Evolutionary conservation across 2,329 filamentous ascomycete species (phyloP), one percentile per base, ranked within the genome.

Genomic region (Fusarium oligoseptatum): DNA sequence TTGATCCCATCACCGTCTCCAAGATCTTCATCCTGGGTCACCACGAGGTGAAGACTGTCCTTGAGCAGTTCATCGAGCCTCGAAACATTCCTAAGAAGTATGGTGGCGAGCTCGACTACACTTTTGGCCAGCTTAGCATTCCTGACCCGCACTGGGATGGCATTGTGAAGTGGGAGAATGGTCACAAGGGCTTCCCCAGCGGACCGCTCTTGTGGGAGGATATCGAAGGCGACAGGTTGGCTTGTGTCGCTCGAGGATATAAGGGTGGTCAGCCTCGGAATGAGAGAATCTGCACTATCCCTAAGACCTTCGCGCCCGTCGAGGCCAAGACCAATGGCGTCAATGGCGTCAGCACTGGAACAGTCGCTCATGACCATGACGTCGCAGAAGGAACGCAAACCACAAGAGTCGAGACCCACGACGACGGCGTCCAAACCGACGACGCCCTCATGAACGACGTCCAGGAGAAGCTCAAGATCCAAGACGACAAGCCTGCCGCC

Each of bases 1-100:
- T 98, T 80, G 93, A 95, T 84, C 95, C 95, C 8, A 95, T 95
- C 72, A 98, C 96, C 37, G 94, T 95, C 4, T 97, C 94, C 79
- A 98, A 98, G 86, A 98, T 98, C 82, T 98, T 97, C 83, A 97
- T 98, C 77, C 90, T 98, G 64, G 88, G 88, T 57, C 86, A 90
- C 10, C 81, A 89, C 65, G 94, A 97, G 83, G 92, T 97, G 63
- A 89, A 92, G 76, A 86, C 92, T 17, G 96, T 94, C 2, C 90
- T 98, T 29, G 89, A 92, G 74, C 87, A 90, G 64, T 98, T 96
- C 84, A 95, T 98, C 81, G 93, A 97, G 63, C 87, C 90, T 1
- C 88, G 90, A 63, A 94, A 96, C 83, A 95, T 98, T 72, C 96
- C 96, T 20, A 95, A 94, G 82, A 91, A 93, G 81, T 98, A 98